Evolutionary conservation across 1,139 yeast genomes (phyloP).

Genomic region (Hyphopichia wangnamkhiaoensis): DNA sequence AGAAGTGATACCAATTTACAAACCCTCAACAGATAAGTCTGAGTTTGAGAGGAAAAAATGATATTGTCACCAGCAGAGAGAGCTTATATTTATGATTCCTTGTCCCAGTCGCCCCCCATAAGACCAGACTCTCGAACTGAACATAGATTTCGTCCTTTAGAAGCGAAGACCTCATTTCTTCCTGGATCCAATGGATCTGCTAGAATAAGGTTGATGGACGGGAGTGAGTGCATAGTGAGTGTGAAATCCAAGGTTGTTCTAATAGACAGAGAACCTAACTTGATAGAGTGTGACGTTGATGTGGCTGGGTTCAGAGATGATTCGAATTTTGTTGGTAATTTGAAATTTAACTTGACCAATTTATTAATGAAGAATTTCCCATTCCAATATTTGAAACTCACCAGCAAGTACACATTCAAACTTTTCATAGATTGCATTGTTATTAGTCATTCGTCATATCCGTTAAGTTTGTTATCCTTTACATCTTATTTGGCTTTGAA

Average conservation of each 20-base stretch:
- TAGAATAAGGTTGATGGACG: constrained; percentile 80
- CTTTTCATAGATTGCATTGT: constrained; percentile 78
- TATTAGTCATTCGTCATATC: constrained; percentile 66
- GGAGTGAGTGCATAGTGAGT: constrained; percentile 90
- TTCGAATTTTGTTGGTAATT: constrained; percentile 59
- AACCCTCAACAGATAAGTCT: no score
- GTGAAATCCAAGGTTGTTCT: constrained; percentile 83
- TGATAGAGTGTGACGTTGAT: constrained; percentile 77
- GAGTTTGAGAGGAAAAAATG: constrained; percentile 33
- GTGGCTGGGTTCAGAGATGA: constrained; percentile 72
- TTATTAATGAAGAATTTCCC: constrained; percentile 54
- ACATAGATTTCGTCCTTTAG: constrained; percentile 81
- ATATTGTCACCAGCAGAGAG: constrained; percentile 84
- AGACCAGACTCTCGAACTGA: constrained; percentile 81
- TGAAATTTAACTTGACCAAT: constrained; percentile 52
- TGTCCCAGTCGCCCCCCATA: constrained; percentile 60
- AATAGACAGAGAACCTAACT: constrained; percentile 36
- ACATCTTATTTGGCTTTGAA: constrained; percentile 79
- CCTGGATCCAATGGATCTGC: constrained; percentile 93
- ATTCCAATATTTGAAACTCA: constrained; percentile 52
- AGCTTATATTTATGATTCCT: constrained; percentile 74
- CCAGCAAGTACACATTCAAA: constrained; percentile 74
- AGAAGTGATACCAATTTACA: no score
- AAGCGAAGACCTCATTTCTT: constrained; percentile 76
- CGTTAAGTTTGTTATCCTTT: constrained; percentile 75